phyloP scores from a whole-genome alignment of 495 filamentous ascomycete genomes.

The Aspergillus haitiensis region DNA sequence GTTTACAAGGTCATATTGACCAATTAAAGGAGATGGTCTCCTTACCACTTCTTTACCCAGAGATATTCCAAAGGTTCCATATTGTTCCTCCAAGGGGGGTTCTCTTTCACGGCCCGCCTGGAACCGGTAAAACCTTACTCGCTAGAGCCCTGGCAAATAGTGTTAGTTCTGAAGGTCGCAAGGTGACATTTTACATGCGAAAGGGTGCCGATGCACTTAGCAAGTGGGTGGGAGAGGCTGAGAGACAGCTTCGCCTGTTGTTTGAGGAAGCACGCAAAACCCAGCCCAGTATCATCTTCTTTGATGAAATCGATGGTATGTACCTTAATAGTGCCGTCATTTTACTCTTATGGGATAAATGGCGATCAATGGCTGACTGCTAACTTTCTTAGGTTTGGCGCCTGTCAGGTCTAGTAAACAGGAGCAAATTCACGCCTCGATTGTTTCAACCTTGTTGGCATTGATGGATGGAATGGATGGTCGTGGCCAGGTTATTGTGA shows the following conservation, averaged over 20 bases:
- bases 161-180: slow-evolving; percentile 75
- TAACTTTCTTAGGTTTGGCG: slow-evolving; percentile 58
- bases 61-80: slow-evolving; percentile 88
- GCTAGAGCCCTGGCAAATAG: slow-evolving; percentile 87
- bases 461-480: slow-evolving; percentile 99
- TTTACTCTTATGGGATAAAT: slow-evolving; percentile 6
- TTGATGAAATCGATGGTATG: slow-evolving; percentile 94
- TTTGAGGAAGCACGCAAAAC: slow-evolving; percentile 95
- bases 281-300: slow-evolving; percentile 98
- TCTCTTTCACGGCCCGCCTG: slow-evolving; percentile 93
- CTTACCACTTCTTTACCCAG: slow-evolving; percentile 88
- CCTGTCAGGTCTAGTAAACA: slow-evolving; percentile 96
- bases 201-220: slow-evolving; percentile 96
- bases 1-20: slow-evolving; percentile 86
- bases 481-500: slow-evolving; percentile 95
- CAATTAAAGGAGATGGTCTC: slow-evolving; percentile 98
- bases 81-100: slow-evolving; percentile 93
- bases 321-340: not conserved
- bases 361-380: not conserved
- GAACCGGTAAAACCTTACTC: slow-evolving; percentile 95
- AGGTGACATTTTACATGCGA: slow-evolving; percentile 98
- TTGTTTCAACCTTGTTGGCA: slow-evolving; percentile 91
- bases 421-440: slow-evolving; percentile 97
- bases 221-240: slow-evolving; percentile 99
- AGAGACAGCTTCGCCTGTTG: slow-evolving; percentile 85